Conservation (phyloP, 306 rosid genomes). For the Sicyos baderoa region DNA sequence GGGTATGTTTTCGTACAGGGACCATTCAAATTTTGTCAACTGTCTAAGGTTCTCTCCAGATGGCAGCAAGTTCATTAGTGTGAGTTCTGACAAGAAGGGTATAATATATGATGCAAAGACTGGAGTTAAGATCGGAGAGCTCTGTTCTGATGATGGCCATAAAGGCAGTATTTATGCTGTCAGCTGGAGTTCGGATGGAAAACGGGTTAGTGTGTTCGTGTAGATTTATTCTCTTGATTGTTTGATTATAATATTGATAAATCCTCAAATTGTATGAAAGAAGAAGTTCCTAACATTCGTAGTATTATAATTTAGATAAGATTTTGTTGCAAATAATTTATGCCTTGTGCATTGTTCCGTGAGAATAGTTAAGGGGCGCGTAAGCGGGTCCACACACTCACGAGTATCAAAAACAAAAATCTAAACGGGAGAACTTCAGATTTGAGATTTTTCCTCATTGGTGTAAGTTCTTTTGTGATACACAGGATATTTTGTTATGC, state of each 20-base stretch:
- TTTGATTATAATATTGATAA: background rate
- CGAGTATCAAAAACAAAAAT: too few species aligned
- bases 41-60: slow-evolving; percentile 88
- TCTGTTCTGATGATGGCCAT: slow-evolving; percentile 80
- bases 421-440: background rate
- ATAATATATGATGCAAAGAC: slow-evolving; percentile 69
- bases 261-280: background rate
- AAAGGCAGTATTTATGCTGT: slow-evolving; percentile 90
- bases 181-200: slow-evolving; percentile 97
- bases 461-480: background rate
- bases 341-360: background rate
- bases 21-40: slow-evolving; percentile 94
- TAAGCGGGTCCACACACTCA: too few species aligned
- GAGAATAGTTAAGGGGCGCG: too few species aligned
- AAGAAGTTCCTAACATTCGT: background rate
- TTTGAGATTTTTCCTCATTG: background rate
- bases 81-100: slow-evolving; percentile 90
- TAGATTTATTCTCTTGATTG: slow-evolving; percentile 1
- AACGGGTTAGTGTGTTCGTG: slow-evolving; percentile 40
- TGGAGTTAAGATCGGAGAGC: slow-evolving; percentile 79
- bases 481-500: background rate
- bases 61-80: slow-evolving; percentile 73
- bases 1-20: slow-evolving; percentile 46
- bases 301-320: background rate
- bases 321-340: background rate